These are phyloP conservation scores for Colletotrichum lentis DNA, from an alignment of 2,329 filamentous ascomycete species.

Conservation along the genomic window DNA sequence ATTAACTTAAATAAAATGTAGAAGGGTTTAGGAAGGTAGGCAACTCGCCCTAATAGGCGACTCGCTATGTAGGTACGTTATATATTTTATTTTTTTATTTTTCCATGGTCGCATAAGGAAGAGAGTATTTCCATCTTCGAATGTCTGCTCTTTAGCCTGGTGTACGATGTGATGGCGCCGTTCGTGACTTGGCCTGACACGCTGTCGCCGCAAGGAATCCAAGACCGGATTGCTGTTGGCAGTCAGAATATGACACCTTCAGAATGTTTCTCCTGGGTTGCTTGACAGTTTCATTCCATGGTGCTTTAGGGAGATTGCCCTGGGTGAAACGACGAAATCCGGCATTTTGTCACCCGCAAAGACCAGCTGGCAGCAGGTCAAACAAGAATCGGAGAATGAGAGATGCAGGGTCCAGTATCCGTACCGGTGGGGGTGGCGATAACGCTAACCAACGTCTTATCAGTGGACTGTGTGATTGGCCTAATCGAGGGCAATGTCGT, in stretches of 20 bases:
- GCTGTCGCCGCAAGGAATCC: no score
- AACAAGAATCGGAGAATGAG: background rate
- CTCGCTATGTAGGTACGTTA: no score
- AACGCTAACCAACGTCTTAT: background rate
- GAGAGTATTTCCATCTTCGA: no score
- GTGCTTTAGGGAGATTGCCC: background rate
- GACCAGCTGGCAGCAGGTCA: no score
- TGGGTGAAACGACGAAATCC: background rate
- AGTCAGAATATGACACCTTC: no score
- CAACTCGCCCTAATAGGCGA: no score
- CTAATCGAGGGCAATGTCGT: background rate
- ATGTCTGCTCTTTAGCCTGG: no score
- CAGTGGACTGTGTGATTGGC: background rate
- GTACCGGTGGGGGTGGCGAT: constrained; percentile 3
- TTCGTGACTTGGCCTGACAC: no score
- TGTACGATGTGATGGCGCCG: no score
- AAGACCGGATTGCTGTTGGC: no score
- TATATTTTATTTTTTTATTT: background rate
- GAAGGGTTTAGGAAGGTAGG: no score
- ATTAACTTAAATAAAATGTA: no score
- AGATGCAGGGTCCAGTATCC: constrained; percentile 18
- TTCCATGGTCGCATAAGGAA: background rate
- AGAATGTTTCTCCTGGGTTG: background rate
- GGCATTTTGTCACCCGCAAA: background rate
- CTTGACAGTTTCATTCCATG: background rate